A percentile compares a stretch with the other conserved stretches of the same genome.
These are phyloP conservation scores for Harringtonia lauricola DNA, from an alignment of 2,329 filamentous ascomycete species.

Conservation along the genomic window DNA sequence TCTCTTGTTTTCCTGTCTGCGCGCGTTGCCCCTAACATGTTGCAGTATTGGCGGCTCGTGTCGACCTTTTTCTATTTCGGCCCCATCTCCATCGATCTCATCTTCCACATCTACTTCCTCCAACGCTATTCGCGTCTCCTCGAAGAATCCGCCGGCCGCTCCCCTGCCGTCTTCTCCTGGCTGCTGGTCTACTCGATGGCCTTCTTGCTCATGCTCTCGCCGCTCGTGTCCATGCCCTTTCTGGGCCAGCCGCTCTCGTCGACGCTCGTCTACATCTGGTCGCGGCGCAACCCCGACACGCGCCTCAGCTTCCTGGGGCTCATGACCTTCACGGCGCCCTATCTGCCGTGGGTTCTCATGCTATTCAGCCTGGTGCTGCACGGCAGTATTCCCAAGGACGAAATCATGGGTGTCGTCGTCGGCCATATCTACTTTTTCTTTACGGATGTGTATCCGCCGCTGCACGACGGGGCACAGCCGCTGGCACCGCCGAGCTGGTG, in stretches of 20 bases:
- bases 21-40: slow-evolving; percentile 3
- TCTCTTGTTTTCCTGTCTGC: not conserved
- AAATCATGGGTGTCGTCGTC: slow-evolving; percentile 89
- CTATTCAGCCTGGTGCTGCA: slow-evolving; percentile 87
- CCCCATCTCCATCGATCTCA: slow-evolving; percentile 80
- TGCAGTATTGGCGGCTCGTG: slow-evolving; percentile 87
- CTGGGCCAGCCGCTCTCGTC: slow-evolving; percentile 88
- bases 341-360: slow-evolving; percentile 92
- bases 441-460: slow-evolving; percentile 85
- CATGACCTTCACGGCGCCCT: slow-evolving; percentile 85
- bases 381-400: slow-evolving; percentile 82
- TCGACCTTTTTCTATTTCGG: slow-evolving; percentile 98
- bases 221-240: slow-evolving; percentile 83
- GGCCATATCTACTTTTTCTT: slow-evolving; percentile 99
- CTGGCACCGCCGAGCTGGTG: slow-evolving; percentile 87
- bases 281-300: slow-evolving; percentile 84
- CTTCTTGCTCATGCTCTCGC: slow-evolving; percentile 70
- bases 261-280: slow-evolving; percentile 96
- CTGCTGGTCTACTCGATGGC: slow-evolving; percentile 75
- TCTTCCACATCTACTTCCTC: slow-evolving; percentile 98
- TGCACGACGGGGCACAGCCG: slow-evolving; percentile 74
- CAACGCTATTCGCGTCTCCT: slow-evolving; percentile 91
- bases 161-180: slow-evolving; percentile 91
- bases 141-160: slow-evolving; percentile 87
- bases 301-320: slow-evolving; percentile 81